Evolutionary conservation across 371 early-diverging fungal genomes (phyloP).

Genomic region (Mucor piriformis): DNA sequence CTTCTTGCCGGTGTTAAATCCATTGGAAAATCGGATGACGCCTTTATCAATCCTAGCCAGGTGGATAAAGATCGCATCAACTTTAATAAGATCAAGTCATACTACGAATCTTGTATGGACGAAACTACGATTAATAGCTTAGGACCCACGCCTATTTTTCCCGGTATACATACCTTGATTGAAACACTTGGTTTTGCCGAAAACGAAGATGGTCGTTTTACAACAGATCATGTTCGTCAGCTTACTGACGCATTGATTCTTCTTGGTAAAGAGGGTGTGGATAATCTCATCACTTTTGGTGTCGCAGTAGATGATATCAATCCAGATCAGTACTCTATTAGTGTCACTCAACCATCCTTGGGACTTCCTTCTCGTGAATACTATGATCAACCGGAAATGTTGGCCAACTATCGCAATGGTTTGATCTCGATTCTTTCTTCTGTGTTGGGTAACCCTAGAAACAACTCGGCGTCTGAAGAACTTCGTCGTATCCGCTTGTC

Average conservation of each 20-base stretch:
- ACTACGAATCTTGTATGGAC: slow-evolving; percentile 61
- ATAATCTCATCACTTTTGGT: slow-evolving; percentile 31
- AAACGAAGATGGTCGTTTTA: not conserved
- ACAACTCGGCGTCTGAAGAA: not conserved
- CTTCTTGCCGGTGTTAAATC: not conserved
- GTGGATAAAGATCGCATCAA: slow-evolving; percentile 35
- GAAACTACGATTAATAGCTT: slow-evolving; percentile 38
- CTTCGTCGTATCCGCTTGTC: slow-evolving; percentile 8
- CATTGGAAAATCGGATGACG: not conserved
- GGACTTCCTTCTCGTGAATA: slow-evolving; percentile 61
- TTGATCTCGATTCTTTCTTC: slow-evolving; percentile 24
- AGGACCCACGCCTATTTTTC: slow-evolving; percentile 54
- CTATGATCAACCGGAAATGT: slow-evolving; percentile 40
- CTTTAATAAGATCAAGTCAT: slow-evolving; percentile 48
- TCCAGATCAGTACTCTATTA: slow-evolving; percentile 41
- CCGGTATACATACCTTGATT: slow-evolving; percentile 4
- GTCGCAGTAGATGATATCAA: slow-evolving; percentile 46
- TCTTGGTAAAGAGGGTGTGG: slow-evolving; percentile 11
- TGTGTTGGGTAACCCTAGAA: slow-evolving; percentile 16
- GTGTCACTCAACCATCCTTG: slow-evolving; percentile 44
- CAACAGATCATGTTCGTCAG: not conserved
- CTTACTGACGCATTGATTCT: slow-evolving; percentile 16
- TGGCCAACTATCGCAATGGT: slow-evolving; percentile 37
- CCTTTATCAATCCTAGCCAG: slow-evolving; percentile 1
- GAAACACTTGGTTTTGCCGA: slow-evolving; percentile 1